Base-by-base conservation (phyloP, 177 flowering plant genomes). In the Vitis hybrid region DNA sequence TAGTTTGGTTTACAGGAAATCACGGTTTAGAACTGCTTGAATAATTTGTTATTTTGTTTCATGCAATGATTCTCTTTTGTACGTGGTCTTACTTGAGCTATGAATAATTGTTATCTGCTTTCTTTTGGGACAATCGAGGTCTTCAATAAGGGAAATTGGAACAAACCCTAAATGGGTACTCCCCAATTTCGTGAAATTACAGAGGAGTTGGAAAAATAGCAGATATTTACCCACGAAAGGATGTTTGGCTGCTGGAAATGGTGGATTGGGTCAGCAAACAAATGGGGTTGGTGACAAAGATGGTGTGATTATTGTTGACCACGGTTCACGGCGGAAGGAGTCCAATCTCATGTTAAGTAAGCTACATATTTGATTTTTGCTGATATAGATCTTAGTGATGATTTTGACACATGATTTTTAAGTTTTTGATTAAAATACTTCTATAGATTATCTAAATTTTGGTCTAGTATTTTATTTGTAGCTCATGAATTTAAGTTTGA, bases 311-410 rank as follows among this genome's bases (percentile, higher is more conserved):
- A 87, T 94, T 59, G 98, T 94, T 11, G 99, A 94, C 69, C 99
- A 94, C 71, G 99, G 99, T 1, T 94, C 99, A 3, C 88, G 99
- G 49, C 91, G 97, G 51, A 72, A 64, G 60, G 96, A 93, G 66
- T 93, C 99, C 50, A 94, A 93, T 83, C 85, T 89, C 60, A 86
- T 94, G 94, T 87, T 93, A 27, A 84, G 97, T 93, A 70, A 83
- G 91, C 63, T 72, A 49, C 0, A 11, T 6, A 14, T 27, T 52
- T 32, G 49, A 21, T 4, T 30, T 54, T 18, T 51, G 32, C 14
- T n/a, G 60, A 8, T 13, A 16, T 32, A 2, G 3, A 2, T 46
- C 58, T 61, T 67, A n/a, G 1, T 71, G 52, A n/a, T 24, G 14
- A 4, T 56, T 60, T 52, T 18, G 50, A 48, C 3, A 0, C 52